Base-by-base conservation (phyloP, 2,329 filamentous ascomycete genomes). In the Bisporella sp. region DNA sequence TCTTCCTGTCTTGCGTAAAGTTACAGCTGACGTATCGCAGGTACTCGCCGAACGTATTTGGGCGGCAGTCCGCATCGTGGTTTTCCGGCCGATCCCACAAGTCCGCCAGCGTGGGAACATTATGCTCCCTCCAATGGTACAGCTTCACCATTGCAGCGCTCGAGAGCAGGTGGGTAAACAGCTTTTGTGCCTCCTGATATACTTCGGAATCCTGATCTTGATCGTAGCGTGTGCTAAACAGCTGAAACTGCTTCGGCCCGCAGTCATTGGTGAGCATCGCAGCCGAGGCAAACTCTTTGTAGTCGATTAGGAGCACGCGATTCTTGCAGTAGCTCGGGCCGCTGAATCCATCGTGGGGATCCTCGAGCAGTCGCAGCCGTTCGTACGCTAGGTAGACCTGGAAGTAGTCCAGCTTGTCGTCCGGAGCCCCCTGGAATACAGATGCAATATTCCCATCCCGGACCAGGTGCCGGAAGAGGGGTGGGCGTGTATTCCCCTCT, bases 131-230 rank as follows among this genome's bases (percentile, higher is more conserved):
- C 0, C 66, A 66, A 29, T 68, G 66, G 4, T 62, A 66, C 37
- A 68, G 48, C 51, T 68, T 68, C 62, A 66, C 62, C 13, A 62
- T 67, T 7, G 60, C 57, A 2, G 64, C 63, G 40, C 62, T 64
- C 13, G 62, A 61, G 6, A 69, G 59, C 2, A 66, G 55, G n/a
- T 63, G 59, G 31, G 57, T 48, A 12, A 64, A 62, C 29, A 65
- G 63, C 9, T 53, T 48, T 37, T 66, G 58, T 3, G 64, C 64
- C n/a, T 55, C 57, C 29, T 62, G 52, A 56, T 60, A 65, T 35
- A 52, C 55, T 40, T 63, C 61, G 3, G 46, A 46, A 2, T 61
- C 53, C 3, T 57, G 58, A 5, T 54, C 62, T 5, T 56, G 54
- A 3, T 61, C 62, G 31, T 57, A 59, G 50, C 58, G 59, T 5